Conservation (phyloP, 208 protist species). For the Vickermania ingenoplastis region DNA sequence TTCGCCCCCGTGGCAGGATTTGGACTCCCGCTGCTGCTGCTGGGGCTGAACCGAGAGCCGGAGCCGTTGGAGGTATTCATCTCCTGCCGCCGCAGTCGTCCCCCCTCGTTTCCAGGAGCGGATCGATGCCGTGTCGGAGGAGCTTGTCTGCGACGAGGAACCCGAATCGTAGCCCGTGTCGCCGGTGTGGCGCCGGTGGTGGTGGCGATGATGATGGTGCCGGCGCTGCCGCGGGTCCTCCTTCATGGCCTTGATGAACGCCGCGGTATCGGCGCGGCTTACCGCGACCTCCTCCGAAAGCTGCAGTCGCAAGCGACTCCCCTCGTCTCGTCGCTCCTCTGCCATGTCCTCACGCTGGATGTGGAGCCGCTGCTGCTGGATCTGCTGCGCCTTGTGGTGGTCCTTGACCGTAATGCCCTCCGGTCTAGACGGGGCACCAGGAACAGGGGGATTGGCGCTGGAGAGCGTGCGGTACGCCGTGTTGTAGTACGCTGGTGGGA, state of each 20-base stretch:
- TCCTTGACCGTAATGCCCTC: conserved; percentile 7
- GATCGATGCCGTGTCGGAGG: too few relatives aligned
- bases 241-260: conserved; percentile 4
- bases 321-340: conserved; percentile 16
- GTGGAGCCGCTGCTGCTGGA: background rate
- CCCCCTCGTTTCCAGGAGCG: too few relatives aligned
- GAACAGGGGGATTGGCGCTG: background rate
- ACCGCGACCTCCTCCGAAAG: conserved; percentile 8
- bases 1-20: too few relatives aligned
- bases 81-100: too few relatives aligned
- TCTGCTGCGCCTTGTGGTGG: conserved; percentile 8
- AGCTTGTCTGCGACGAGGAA: too few relatives aligned
- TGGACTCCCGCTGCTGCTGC: too few relatives aligned
- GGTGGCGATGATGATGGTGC: background rate
- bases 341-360: conserved; percentile 10
- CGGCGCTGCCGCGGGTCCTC: background rate
- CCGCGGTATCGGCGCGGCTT: conserved; percentile 1
- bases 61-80: too few relatives aligned
- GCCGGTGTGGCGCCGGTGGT: too few relatives aligned
- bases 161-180: too few relatives aligned
- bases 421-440: background rate
- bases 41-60: too few relatives aligned
- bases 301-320: conserved; percentile 12
- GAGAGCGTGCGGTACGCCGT: conserved; percentile 11
- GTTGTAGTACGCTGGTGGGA: conserved; percentile 37